These are phyloP conservation scores for Colletotrichum sidae DNA, from an alignment of 2,329 filamentous ascomycete species.

Conservation along the genomic window DNA sequence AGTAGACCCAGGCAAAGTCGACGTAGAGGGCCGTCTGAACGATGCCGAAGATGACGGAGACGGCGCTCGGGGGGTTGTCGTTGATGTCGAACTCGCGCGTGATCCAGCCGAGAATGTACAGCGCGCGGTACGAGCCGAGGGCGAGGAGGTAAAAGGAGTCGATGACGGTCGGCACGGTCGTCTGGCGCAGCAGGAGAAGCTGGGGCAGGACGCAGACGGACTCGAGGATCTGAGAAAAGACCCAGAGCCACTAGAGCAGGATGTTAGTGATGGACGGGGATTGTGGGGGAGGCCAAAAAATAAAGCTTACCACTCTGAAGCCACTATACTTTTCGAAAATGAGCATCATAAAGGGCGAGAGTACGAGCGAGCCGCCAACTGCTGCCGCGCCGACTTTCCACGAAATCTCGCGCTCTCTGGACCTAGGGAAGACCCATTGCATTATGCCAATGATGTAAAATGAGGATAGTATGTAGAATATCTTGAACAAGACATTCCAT, in stretches of 20 bases:
- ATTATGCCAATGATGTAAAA: slow-evolving; percentile 90
- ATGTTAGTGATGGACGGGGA: slow-evolving; percentile 34
- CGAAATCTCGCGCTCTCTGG: slow-evolving; percentile 90
- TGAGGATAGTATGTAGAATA: slow-evolving; percentile 87
- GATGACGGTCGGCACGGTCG: slow-evolving; percentile 94
- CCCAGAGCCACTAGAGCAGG: slow-evolving; percentile 76
- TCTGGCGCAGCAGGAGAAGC: slow-evolving; percentile 90
- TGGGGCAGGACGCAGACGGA: slow-evolving; percentile 92
- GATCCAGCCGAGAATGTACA: slow-evolving; percentile 96
- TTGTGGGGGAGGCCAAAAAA: neutral
- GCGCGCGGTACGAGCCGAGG: slow-evolving; percentile 85
- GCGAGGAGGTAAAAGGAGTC: slow-evolving; percentile 95
- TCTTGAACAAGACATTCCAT: slow-evolving; percentile 88
- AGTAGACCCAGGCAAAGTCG: slow-evolving; percentile 98
- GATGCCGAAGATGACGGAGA: slow-evolving; percentile 86
- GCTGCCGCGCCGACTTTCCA: slow-evolving; percentile 88
- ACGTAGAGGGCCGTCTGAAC: slow-evolving; percentile 91
- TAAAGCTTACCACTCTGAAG: slow-evolving; percentile 60
- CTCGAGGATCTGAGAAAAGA: slow-evolving; percentile 92
- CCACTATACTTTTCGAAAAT: slow-evolving; percentile 69
- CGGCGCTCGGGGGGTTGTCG: slow-evolving; percentile 71
- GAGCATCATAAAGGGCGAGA: slow-evolving; percentile 79
- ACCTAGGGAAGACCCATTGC: slow-evolving; percentile 86
- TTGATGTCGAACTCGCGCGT: slow-evolving; percentile 71
- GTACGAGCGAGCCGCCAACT: slow-evolving; percentile 71